These are phyloP conservation scores for Coemansia sp. DNA, from an alignment of 192 early-diverging fungal species.

Conservation along the genomic window DNA sequence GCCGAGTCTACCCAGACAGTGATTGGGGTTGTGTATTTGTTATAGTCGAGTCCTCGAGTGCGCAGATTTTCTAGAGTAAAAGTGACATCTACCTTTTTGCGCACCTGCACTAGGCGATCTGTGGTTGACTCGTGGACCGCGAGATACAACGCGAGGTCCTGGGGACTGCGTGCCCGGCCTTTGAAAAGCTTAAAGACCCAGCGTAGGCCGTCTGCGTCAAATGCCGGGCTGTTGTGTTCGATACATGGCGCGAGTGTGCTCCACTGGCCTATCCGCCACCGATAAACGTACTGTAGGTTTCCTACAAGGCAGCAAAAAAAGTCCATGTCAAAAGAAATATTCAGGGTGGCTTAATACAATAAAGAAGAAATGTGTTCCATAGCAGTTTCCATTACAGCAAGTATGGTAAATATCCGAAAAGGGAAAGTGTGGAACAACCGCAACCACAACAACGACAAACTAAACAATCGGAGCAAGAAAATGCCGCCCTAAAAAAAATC, in stretches of 20 bases:
- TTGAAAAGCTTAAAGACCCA: slow-evolving; percentile 58
- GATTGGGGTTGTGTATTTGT: slow-evolving; percentile 51
- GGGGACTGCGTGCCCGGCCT: slow-evolving; percentile 47
- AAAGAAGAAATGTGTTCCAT: not conserved
- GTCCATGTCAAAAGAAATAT: no score
- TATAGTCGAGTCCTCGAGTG: slow-evolving; percentile 41
- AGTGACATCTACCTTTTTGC: slow-evolving; percentile 47
- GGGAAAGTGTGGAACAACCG: not conserved
- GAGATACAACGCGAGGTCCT: slow-evolving; percentile 42
- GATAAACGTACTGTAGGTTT: slow-evolving; percentile 50
- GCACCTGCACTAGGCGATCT: slow-evolving; percentile 17
- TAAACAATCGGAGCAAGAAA: not conserved
- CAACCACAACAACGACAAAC: not conserved
- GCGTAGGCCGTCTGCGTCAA: slow-evolving; percentile 50
- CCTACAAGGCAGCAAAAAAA: not conserved
- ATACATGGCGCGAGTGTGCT: slow-evolving; percentile 46
- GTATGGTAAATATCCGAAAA: not conserved
- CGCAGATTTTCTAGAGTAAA: slow-evolving; percentile 48
- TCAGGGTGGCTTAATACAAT: not conserved
- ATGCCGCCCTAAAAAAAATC: no score
- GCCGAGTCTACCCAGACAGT: slow-evolving; percentile 53
- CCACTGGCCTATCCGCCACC: slow-evolving; percentile 58
- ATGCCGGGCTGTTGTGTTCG: slow-evolving; percentile 54
- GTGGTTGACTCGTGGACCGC: slow-evolving; percentile 44
- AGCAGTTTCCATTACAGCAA: not conserved